Evolutionary conservation across 345 rosid species (phyloP).

Genomic region (Turnera subulata): DNA sequence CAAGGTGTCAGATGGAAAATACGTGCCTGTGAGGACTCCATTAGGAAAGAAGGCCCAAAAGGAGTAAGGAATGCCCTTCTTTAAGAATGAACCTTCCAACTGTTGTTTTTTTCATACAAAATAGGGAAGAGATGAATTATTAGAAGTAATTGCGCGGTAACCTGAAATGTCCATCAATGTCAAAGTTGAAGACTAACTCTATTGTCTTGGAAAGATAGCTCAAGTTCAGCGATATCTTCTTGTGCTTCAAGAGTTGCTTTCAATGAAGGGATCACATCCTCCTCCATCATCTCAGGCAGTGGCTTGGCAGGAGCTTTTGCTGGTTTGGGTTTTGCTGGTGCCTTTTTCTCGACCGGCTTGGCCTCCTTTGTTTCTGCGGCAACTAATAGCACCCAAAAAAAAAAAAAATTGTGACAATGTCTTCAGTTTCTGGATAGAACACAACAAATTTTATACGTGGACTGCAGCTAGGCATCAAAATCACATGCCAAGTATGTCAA

Average conservation of each 20-base stretch:
- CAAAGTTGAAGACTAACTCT: constrained; percentile 39
- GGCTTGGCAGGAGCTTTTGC: constrained; percentile 64
- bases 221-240: constrained; percentile 55
- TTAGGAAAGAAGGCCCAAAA: constrained; percentile 94
- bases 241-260: constrained; percentile 61
- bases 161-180: neutral
- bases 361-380: constrained; percentile 45
- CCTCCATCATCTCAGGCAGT: constrained; percentile 70
- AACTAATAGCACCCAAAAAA: constrained; percentile 32
- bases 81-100: constrained; percentile 78
- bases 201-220: constrained; percentile 66
- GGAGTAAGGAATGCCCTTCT: constrained; percentile 49
- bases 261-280: constrained; percentile 86
- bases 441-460: too few species aligned
- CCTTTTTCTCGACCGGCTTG: constrained; percentile 29
- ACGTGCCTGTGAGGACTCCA: constrained; percentile 63
- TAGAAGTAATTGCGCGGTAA: neutral
- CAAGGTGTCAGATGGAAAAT: neutral
- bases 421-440: too few species aligned
- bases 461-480: too few species aligned
- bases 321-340: constrained; percentile 55
- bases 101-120: constrained; percentile 17
- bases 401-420: neutral
- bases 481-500: neutral
- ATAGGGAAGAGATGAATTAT: neutral